These are phyloP conservation scores for Talaromyces amestolkiae DNA, from an alignment of 2,329 filamentous ascomycete species.

Conservation along the genomic window DNA sequence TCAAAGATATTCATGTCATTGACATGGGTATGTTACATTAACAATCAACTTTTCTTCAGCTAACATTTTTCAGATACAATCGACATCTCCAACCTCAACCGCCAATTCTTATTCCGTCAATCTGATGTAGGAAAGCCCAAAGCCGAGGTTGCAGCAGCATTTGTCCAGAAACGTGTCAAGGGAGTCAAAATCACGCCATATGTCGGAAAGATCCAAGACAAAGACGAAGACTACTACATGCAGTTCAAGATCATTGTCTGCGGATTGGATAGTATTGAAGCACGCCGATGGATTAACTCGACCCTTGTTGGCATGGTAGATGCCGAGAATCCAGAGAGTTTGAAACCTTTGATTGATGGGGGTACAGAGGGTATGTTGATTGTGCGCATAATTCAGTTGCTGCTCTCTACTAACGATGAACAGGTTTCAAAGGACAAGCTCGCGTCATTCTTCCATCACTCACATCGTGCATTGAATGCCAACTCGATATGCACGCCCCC, in stretches of 20 bases:
- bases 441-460: slow-evolving; percentile 88
- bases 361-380: slow-evolving; percentile 72
- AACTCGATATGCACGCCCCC: slow-evolving; percentile 98
- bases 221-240: slow-evolving; percentile 94
- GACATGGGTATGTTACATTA: slow-evolving; percentile 74
- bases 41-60: neutral
- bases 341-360: slow-evolving; percentile 94
- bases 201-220: slow-evolving; percentile 94
- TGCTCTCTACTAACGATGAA: slow-evolving; percentile 19
- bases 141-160: slow-evolving; percentile 85
- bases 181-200: slow-evolving; percentile 92
- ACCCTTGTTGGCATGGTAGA: slow-evolving; percentile 90
- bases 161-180: slow-evolving; percentile 84
- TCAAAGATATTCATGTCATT: slow-evolving; percentile 96
- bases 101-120: slow-evolving; percentile 92
- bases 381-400: neutral
- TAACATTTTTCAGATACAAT: slow-evolving; percentile 72
- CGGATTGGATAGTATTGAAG: slow-evolving; percentile 94
- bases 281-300: slow-evolving; percentile 96
- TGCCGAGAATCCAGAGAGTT: slow-evolving; percentile 71
- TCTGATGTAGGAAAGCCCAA: slow-evolving; percentile 90
- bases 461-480: slow-evolving; percentile 95
- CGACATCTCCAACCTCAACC: slow-evolving; percentile 95
- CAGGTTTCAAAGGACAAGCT: slow-evolving; percentile 93
- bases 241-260: slow-evolving; percentile 93